Conservation (phyloP, 768 basidiomycete genomes). For the Kwoniella bestiolae region DNA sequence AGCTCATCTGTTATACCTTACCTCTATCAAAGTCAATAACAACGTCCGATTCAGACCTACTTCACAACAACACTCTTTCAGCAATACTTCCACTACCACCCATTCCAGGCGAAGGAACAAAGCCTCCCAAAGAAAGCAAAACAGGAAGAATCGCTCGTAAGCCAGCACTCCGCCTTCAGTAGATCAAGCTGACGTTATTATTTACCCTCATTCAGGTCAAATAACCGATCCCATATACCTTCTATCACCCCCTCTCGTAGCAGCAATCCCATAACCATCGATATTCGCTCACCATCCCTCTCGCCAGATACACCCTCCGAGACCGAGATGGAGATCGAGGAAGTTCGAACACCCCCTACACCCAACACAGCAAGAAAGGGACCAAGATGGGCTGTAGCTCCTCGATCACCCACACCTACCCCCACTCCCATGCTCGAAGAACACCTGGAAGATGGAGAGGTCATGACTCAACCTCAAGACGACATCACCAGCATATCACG, state of each 20-base stretch:
- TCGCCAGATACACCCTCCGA: slow-evolving; percentile 21
- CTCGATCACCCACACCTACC: not conserved
- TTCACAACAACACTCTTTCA: not conserved
- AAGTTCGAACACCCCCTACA: not conserved
- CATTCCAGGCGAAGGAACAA: not conserved
- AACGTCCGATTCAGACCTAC: not conserved
- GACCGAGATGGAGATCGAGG: not conserved
- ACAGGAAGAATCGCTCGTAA: slow-evolving; percentile 12
- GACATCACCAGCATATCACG: too few relatives aligned
- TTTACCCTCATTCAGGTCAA: not conserved
- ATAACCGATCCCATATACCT: not conserved
- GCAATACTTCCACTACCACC: not conserved
- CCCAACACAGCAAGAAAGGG: not conserved
- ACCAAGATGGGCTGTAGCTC: slow-evolving; percentile 16
- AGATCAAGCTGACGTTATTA: slow-evolving; percentile 2
- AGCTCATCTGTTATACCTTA: not conserved
- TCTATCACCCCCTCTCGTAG: not conserved
- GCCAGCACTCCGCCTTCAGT: not conserved
- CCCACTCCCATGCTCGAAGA: not conserved
- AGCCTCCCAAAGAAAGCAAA: not conserved
- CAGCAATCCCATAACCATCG: slow-evolving; percentile 1
- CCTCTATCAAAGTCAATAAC: not conserved
- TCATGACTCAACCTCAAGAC: too few relatives aligned
- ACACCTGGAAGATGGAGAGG: not conserved
- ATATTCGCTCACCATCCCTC: slow-evolving; percentile 8